Base-by-base conservation (phyloP, 257 asterid genomes). In the Solanum ossicruentum region DNA sequence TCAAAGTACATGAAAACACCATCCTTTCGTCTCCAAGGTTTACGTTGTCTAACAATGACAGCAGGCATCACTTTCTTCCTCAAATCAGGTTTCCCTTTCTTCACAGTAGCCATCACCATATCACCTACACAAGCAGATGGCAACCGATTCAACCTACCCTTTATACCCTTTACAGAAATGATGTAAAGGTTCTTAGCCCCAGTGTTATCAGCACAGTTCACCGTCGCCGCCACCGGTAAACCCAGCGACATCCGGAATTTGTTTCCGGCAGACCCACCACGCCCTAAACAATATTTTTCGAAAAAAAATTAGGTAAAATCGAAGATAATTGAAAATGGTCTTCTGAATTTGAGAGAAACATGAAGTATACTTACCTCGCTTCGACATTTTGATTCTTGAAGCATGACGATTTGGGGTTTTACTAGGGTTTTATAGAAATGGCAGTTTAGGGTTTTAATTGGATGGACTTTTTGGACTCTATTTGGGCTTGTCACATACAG, bases 1-100 rank as follows among this genome's bases (percentile, higher is more conserved):
- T 92, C 93, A 58, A 92, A 92, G 87, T 92, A 91, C 94, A 92
- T 92, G 89, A 79, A 91, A 51, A 91, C 94, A 1, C 94, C 95
- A 12, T 92, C 95, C 93, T 92, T 91, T 92, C 93, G 85, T 43
- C 94, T 87, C 92, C 93, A 91, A 4, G 94, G 94, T 89, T 92
- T 91, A 4, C 94, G 84, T 80, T 90, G 93, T 72, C 95, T 88
- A 12, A 92, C 94, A 70, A 90, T 91, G 58, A 92, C 96, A 61
- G 95, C 95, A 1, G 94, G 95, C 94, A 89, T 92, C n/a, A 92
- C 95, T 91, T 90, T 91, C 87, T 93, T 92, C 84, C 94, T 84
- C 85, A 91, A 81, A 32, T 91, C 97, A 84, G 95, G 95, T 85
- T 92, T 93, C 41, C 97, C 93, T 84, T 92, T 93, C 83, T 93